A percentile compares a stretch with the other conserved stretches of the same genome.
phyloP scores from a whole-genome alignment of 257 asterid genomes.

The Penstemon barbatus region DNA sequence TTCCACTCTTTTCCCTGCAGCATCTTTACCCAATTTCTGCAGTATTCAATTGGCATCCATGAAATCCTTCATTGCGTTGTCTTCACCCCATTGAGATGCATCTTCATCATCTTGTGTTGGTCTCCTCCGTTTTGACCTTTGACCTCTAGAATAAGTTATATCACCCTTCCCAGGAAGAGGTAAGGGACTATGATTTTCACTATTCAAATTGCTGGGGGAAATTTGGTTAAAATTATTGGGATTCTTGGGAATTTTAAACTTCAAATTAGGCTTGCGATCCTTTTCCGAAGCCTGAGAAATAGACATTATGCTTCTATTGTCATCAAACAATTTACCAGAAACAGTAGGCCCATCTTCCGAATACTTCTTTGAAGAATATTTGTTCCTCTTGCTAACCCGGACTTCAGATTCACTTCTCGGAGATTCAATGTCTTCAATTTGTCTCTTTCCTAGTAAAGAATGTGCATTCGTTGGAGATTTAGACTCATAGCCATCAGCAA shows the following conservation, averaged over 20 bases:
- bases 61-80: slow-evolving; percentile 62
- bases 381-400: slow-evolving; percentile 46
- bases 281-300: slow-evolving; percentile 37
- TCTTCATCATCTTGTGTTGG: slow-evolving; percentile 59
- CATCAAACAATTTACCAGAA: slow-evolving; percentile 48
- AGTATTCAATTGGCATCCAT: slow-evolving; percentile 91
- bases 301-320: slow-evolving; percentile 34
- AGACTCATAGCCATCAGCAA: slow-evolving; percentile 43
- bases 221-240: slow-evolving; percentile 53
- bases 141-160: slow-evolving; percentile 73
- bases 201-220: slow-evolving; percentile 25
- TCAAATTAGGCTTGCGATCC: slow-evolving; percentile 65
- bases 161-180: slow-evolving; percentile 63
- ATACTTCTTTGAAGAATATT: slow-evolving; percentile 32
- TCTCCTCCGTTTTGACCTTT: slow-evolving; percentile 82
- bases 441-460: slow-evolving; percentile 52
- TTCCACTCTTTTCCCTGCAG: slow-evolving; percentile 94
- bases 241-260: slow-evolving; percentile 75
- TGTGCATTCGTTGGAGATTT: slow-evolving; percentile 45
- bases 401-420: slow-evolving; percentile 42
- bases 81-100: slow-evolving; percentile 48
- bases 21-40: slow-evolving; percentile 94
- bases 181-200: slow-evolving; percentile 35
- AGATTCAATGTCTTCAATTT: slow-evolving; percentile 43
- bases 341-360: slow-evolving; percentile 38